These are phyloP conservation scores for Cynanchum wilfordii DNA, from an alignment of 257 asterid genomes.

Conservation along the genomic window DNA sequence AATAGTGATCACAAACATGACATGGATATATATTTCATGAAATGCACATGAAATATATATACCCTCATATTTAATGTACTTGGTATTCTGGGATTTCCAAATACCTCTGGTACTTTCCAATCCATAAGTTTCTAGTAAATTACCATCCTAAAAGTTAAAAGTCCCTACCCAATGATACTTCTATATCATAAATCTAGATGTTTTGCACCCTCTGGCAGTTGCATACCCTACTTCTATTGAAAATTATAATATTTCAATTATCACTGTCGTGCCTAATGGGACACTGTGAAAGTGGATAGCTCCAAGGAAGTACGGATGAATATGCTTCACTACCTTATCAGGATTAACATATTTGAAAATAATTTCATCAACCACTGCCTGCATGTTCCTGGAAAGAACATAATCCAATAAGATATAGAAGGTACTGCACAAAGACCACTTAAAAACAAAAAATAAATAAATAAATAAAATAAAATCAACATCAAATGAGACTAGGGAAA, in stretches of 20 bases:
- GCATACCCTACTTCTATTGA: neutral
- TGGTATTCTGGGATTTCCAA: neutral
- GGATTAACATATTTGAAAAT: slow-evolving; percentile 67
- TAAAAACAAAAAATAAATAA: too few species aligned
- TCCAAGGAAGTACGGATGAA: slow-evolving; percentile 8
- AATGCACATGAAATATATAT: neutral
- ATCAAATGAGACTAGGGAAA: neutral
- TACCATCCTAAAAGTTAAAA: neutral
- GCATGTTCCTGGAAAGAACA: slow-evolving; percentile 65
- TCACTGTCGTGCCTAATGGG: neutral
- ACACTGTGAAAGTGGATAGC: slow-evolving; percentile 3
- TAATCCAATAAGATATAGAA: neutral
- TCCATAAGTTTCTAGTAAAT: neutral
- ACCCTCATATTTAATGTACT: neutral
- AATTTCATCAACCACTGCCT: slow-evolving; percentile 88
- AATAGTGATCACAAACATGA: neutral
- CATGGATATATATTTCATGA: neutral
- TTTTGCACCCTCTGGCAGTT: neutral
- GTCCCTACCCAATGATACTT: too few species aligned
- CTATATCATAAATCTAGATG: neutral
- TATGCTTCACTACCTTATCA: slow-evolving; percentile 46
- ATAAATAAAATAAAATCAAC: neutral
- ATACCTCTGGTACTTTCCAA: neutral
- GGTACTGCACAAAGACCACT: neutral
- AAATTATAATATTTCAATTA: neutral